A percentile compares a stretch with the other conserved stretches of the same genome.
These are phyloP conservation scores for Maudiozyma barnettii DNA, from an alignment of 805 yeast genomes.

Conservation along the genomic window DNA sequence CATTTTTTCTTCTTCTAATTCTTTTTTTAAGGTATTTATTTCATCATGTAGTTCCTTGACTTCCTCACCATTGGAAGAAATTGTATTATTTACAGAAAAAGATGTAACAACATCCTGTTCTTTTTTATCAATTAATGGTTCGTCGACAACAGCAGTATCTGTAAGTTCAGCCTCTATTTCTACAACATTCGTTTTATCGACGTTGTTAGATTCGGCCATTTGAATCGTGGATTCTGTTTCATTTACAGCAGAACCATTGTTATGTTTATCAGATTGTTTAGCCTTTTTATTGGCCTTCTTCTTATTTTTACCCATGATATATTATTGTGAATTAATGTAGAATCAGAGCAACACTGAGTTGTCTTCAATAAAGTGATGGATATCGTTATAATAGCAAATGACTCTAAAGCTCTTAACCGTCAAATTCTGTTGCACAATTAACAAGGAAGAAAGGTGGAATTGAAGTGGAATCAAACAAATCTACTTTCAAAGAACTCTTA, in stretches of 20 bases:
- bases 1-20: slow-evolving; percentile 2
- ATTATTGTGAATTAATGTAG: neutral
- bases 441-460: too few relatives aligned
- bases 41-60: slow-evolving; percentile 3
- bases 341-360: neutral
- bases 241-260: neutral
- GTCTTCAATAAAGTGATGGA: neutral
- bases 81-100: too few relatives aligned
- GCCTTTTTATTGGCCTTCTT: slow-evolving; percentile 10
- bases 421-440: too few relatives aligned
- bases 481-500: too few relatives aligned
- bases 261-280: neutral
- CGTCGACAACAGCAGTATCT: neutral
- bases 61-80: neutral
- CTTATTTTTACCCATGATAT: slow-evolving; percentile 16
- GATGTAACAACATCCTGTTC: too few relatives aligned
- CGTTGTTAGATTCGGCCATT: neutral
- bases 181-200: neutral
- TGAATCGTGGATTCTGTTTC: neutral
- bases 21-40: slow-evolving; percentile 2
- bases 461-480: too few relatives aligned
- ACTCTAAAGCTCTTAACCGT: too few relatives aligned
- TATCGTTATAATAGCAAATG: too few relatives aligned
- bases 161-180: neutral
- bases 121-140: too few relatives aligned